A percentile compares a stretch with the other conserved stretches of the same genome.
Conservation (phyloP, 768 basidiomycete species). For the Russula sp. region DNA sequence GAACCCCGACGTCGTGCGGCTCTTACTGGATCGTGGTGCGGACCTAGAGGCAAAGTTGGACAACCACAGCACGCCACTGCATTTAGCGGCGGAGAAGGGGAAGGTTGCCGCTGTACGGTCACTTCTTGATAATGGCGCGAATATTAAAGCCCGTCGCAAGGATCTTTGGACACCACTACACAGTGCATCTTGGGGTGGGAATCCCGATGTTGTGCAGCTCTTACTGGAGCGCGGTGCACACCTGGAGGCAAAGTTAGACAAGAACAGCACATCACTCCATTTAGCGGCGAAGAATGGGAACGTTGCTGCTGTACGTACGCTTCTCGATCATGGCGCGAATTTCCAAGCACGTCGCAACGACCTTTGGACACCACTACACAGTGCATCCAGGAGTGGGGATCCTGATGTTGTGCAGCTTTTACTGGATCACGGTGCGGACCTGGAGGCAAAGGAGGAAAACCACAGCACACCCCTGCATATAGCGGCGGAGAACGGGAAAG, state of each 20-base stretch:
- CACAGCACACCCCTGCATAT: background rate
- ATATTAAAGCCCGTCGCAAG: background rate
- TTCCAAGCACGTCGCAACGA: background rate
- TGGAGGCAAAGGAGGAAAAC: background rate
- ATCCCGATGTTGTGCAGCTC: background rate
- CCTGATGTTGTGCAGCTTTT: background rate
- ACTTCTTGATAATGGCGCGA: background rate
- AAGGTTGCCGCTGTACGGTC: background rate
- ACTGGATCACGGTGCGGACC: background rate
- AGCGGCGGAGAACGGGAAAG: background rate
- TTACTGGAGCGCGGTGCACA: background rate
- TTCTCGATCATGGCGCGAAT: background rate
- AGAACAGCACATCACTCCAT: background rate
- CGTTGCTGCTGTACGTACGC: background rate
- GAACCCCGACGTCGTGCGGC: background rate
- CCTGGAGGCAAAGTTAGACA: background rate
- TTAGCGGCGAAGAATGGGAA: background rate
- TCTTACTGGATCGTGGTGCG: background rate
- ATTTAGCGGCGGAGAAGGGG: background rate
- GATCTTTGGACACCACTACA: conserved; percentile 1
- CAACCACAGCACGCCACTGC: background rate
- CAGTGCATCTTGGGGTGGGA: background rate
- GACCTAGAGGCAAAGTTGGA: background rate
- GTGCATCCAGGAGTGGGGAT: background rate
- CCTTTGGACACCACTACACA: background rate